Base-by-base conservation (phyloP, 148 eudicot species). In the Gaultheria prostrata region DNA sequence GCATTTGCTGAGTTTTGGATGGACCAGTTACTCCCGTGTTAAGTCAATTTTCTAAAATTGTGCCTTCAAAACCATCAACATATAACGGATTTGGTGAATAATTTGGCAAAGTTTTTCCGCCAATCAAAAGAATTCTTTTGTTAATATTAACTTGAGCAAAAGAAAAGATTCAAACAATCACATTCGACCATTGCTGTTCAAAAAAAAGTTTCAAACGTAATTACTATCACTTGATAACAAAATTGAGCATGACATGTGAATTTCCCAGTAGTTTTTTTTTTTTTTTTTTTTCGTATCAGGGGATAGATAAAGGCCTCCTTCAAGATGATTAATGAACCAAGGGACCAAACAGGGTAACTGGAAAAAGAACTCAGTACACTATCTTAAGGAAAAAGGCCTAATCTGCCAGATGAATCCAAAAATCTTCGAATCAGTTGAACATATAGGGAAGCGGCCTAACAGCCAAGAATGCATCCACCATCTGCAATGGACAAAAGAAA, bases 391-490 rank as follows among this genome's bases (percentile, higher is more conserved):
- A 17, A 15, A 14, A 8, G 26, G 12, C 18, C 8, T 8, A 17
- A 54, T 32, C 80, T 78, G 26, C 26, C 46, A 51, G 80, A 77
- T 11, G 18, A 78, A 76, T 50, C 33, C 26, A 53, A 54, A 78
- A 21, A 78, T 54, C 20, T 21, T 53, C 24, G 8, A 7, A 26
- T 80, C 84, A 93, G 89, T 80, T 84, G 84, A 28, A 67, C 95
- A 92, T 94, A 89, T 89, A 90, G 28, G 94, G 98, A 57, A 94
- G 93, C 24, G 98, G 95, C 85, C 98, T 87, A 50, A 92, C 95
- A 4, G 98, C 98, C 98, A 93, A 92, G 90, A 94, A 94, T 18
- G 95, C 98, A 83, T 93, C 95, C 43, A 93, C 95, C 93, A 94
- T 93, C 95, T 93, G 89, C 11, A 82, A 79, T 59, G 6, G 12